Conservation (phyloP, 176 grass and related monocot species). For the Triticum urartu region DNA sequence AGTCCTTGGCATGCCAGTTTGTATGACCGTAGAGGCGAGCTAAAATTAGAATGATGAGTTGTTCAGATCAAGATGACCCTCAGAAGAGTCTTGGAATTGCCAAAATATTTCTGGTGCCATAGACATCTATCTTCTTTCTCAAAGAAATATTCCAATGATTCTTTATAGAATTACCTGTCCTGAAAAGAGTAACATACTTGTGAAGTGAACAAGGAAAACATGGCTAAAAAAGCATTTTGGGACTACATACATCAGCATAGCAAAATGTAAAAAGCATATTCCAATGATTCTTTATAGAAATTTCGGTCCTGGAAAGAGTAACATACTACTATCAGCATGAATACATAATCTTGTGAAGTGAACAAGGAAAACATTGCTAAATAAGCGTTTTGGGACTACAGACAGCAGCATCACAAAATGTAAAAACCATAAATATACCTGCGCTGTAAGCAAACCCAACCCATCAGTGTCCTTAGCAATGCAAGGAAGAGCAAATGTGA, state of each 20-base stretch:
- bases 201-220: neutral
- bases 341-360: neutral
- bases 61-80: too few species aligned
- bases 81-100: too few species aligned
- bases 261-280: constrained; percentile 26
- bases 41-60: too few species aligned
- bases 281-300: constrained; percentile 98
- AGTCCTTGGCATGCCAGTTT: too few species aligned
- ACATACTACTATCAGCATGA: neutral
- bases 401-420: too few species aligned
- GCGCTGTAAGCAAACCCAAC: neutral
- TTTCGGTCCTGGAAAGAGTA: constrained; percentile 72
- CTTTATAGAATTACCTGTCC: too few species aligned
- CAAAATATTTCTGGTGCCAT: too few species aligned
- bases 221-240: too few species aligned
- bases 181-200: too few species aligned
- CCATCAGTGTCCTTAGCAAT: neutral
- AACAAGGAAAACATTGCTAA: neutral
- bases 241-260: too few species aligned
- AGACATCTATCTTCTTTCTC: neutral
- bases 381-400: neutral
- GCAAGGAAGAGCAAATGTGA: neutral
- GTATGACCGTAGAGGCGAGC: too few species aligned
- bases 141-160: constrained; percentile 45
- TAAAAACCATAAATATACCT: too few species aligned